phyloP scores from a whole-genome alignment of 129 eudicot species.

The Ambrosia artemisiifolia region DNA sequence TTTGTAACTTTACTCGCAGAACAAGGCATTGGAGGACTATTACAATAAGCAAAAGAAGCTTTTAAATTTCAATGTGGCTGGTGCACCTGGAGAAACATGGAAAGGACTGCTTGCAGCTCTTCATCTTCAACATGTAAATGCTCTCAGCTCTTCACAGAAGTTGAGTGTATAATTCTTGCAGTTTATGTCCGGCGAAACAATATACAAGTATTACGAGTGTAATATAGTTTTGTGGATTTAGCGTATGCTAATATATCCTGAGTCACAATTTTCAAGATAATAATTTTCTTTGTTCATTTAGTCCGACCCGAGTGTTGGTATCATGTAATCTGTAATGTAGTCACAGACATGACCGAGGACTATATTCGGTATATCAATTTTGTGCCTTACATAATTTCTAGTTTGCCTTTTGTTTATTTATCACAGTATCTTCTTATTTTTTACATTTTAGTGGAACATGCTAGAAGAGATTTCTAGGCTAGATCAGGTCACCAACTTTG shows the following conservation, averaged over 20 bases:
- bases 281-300: constrained; percentile 17
- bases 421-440: neutral
- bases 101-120: constrained; percentile 81
- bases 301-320: constrained; percentile 14
- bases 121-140: constrained; percentile 80
- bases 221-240: constrained; percentile 28
- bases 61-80: constrained; percentile 70
- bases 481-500: constrained; percentile 16
- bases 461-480: neutral
- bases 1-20: constrained; percentile 35
- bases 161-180: constrained; percentile 50
- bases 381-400: constrained; percentile 26
- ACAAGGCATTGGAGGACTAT: constrained; percentile 75
- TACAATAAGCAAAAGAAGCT: constrained; percentile 88
- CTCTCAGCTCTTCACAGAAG: constrained; percentile 54
- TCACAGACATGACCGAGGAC: constrained; percentile 17
- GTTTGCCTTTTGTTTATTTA: constrained; percentile 10
- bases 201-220: constrained; percentile 29
- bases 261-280: constrained; percentile 30
- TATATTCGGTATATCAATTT: constrained; percentile 29
- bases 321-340: constrained; percentile 35
- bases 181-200: constrained; percentile 18
- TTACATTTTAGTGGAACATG: neutral
- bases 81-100: constrained; percentile 87
- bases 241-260: constrained; percentile 26